Base-by-base conservation (phyloP, 352 stramenopile species). In the Phytophthora quininea region DNA sequence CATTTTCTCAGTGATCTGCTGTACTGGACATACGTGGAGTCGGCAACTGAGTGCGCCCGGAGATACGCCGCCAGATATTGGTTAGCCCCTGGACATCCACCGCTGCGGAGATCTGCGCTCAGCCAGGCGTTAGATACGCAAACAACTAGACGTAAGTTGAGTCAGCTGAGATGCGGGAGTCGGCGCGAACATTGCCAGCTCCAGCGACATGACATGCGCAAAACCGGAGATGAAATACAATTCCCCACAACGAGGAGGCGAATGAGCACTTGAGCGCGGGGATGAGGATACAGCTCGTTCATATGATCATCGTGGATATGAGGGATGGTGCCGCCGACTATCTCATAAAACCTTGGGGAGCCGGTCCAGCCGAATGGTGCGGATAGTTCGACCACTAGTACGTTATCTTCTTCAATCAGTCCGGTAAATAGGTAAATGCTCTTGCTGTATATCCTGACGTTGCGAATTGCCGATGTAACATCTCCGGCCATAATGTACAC, bases 311-410 rank as follows among this genome's bases (percentile, higher is more conserved):
- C 32, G 38, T 65, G 48, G 4, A 46, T 33, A 46, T 48, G 19
- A 45, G 32, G 32, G 2, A 58, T 59, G 6, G 38, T 29, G 8
- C 58, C 58, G 29, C 58, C 48, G 15, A 33, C 52, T 5, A 63
- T 55, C 52, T 68, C 54, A 47, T 62, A 62, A 27, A 62, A 67
- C 1, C 50, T 31, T 29, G 40, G 60, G 1, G 40, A 67, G 6
- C 51, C 50, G 3, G 51, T 61, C 61, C 61, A 62, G 2, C 61
- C 61, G 30, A 68, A 54, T 0, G 52, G 51, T 11, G 33, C 24
- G 2, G 51, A 27, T 0, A 62, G 30, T 33, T 68, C 61, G 3
- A 68, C 12, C n/a, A 68, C 45, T 0, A 68, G 37, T 0, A 54
- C 51, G 30, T 68, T 33, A 32, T 68, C 51, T 24, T 62, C 51